Conservation (phyloP, 1,284 basidiomycete species). For the Violaceomyces palustris region DNA sequence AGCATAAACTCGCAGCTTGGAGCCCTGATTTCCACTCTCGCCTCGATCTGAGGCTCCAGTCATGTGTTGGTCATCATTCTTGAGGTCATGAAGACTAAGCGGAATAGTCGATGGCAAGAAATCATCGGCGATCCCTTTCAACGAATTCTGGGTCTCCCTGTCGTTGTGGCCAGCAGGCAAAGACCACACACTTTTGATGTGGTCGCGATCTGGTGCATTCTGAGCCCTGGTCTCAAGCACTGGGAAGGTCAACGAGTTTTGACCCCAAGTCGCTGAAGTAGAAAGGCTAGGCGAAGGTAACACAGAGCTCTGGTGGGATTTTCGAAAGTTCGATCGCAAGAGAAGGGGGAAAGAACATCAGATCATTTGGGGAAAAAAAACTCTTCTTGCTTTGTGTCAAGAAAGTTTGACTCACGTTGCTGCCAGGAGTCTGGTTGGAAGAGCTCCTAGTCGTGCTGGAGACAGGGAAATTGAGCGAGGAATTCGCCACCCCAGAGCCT, state of each 20-base stretch:
- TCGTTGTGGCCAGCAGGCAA: constrained; percentile 26
- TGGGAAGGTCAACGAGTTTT: constrained; percentile 38
- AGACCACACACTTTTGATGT: constrained; percentile 45
- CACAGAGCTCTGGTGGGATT: constrained; percentile 12
- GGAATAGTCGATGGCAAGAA: constrained; percentile 34
- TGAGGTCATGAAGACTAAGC: constrained; percentile 37
- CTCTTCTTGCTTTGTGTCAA: background rate
- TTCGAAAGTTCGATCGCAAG: background rate
- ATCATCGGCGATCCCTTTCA: constrained; percentile 39
- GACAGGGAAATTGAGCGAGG: constrained; percentile 15
- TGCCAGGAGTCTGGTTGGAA: constrained; percentile 22
- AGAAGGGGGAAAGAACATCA: too few relatives aligned
- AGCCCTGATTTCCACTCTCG: too few relatives aligned
- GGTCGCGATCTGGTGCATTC: constrained; percentile 23
- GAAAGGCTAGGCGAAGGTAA: constrained; percentile 33
- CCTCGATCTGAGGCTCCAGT: too few relatives aligned
- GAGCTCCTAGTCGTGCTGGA: constrained; percentile 16
- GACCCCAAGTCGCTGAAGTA: constrained; percentile 35
- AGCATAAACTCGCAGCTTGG: too few relatives aligned
- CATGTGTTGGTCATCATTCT: constrained; percentile 9
- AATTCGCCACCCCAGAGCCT: constrained; percentile 11
- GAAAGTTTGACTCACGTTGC: constrained; percentile 8
- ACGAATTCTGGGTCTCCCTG: constrained; percentile 36
- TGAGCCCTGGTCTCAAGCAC: constrained; percentile 22
- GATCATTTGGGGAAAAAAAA: background rate